These are phyloP conservation scores for Podaxis sp. DNA, from an alignment of 768 basidiomycete genomes.

Conservation along the genomic window DNA sequence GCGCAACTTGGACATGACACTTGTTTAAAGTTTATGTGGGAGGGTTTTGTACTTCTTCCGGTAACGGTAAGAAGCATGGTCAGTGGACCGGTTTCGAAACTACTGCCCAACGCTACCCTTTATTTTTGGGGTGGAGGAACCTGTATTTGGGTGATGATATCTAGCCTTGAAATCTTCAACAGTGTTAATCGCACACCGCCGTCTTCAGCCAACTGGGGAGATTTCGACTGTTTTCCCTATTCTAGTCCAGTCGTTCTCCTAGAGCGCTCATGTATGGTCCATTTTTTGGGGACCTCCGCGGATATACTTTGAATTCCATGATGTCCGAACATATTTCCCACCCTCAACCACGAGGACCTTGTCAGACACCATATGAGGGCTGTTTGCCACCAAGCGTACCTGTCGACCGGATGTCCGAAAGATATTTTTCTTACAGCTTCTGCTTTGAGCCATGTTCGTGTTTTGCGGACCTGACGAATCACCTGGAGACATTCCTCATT, in stretches of 20 bases:
- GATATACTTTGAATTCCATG: constrained; percentile 1
- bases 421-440: neutral
- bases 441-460: neutral
- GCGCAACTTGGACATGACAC: neutral
- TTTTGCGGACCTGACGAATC: neutral
- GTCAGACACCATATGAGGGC: neutral
- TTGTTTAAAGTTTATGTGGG: neutral
- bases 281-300: constrained; percentile 7
- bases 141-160: too few species aligned
- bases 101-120: neutral
- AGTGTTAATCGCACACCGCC: too few species aligned
- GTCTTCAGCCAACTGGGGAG: neutral
- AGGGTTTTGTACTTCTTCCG: neutral
- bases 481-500: neutral
- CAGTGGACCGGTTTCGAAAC: neutral
- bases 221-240: neutral
- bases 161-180: too few species aligned
- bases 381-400: neutral
- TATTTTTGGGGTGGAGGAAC: neutral
- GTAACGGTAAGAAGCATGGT: neutral
- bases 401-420: neutral
- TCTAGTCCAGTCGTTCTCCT: neutral
- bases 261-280: neutral
- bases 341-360: constrained; percentile 3
- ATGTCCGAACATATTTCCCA: neutral